These are phyloP conservation scores for Lactarius quietus DNA, from an alignment of 768 basidiomycete genomes.

Conservation along the genomic window DNA sequence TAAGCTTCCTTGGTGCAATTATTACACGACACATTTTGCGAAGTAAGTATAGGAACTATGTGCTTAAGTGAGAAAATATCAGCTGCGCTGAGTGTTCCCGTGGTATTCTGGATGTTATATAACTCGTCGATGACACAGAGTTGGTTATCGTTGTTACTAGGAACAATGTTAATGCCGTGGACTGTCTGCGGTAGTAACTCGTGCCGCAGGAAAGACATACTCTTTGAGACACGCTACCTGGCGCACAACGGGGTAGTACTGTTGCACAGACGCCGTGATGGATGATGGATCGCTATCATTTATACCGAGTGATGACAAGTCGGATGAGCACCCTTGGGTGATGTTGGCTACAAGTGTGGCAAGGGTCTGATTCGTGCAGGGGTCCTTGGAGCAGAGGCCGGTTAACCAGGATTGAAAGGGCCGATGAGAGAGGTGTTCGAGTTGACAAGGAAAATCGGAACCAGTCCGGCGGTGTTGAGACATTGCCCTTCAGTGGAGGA, in stretches of 20 bases:
- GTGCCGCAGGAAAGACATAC: slow-evolving; percentile 40
- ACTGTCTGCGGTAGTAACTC: not conserved
- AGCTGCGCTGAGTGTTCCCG: slow-evolving; percentile 8
- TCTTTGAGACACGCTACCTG: slow-evolving; percentile 60
- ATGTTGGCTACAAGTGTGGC: slow-evolving; percentile 51
- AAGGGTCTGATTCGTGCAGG: slow-evolving; percentile 61
- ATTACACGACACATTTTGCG: slow-evolving; percentile 32
- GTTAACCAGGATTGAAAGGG: slow-evolving; percentile 60
- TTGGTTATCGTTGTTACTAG: slow-evolving; percentile 37
- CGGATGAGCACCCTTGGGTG: slow-evolving; percentile 47
- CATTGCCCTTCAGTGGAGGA: slow-evolving; percentile 45
- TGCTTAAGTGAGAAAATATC: slow-evolving; percentile 9
- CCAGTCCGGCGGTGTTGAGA: slow-evolving; percentile 45
- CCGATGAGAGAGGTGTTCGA: slow-evolving; percentile 41
- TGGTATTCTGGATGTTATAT: slow-evolving; percentile 44
- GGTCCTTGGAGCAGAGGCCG: slow-evolving; percentile 47
- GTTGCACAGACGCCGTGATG: slow-evolving; percentile 43
- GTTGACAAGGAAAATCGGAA: slow-evolving; percentile 37
- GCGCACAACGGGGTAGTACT: slow-evolving; percentile 54
- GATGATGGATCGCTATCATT: slow-evolving; percentile 23
- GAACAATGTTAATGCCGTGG: slow-evolving; percentile 5
- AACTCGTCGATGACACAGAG: slow-evolving; percentile 60
- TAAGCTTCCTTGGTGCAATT: slow-evolving; percentile 35
- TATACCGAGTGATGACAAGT: slow-evolving; percentile 34
- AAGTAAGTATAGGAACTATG: slow-evolving; percentile 17